Base-by-base conservation (phyloP, 2,329 filamentous ascomycete species). In the Sporothrix dimorphospora region DNA sequence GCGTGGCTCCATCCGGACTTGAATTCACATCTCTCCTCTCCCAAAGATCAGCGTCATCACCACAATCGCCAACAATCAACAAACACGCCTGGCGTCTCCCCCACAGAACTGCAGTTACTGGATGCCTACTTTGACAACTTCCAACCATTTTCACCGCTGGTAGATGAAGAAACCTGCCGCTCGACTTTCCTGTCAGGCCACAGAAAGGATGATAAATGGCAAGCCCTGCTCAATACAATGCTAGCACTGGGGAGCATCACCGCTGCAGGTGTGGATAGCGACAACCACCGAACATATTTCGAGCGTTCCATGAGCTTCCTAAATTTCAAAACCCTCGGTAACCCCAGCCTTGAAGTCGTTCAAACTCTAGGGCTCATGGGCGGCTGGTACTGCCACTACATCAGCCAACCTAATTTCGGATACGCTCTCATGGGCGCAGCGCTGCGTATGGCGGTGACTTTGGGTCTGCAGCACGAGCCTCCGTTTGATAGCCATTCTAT, bases 311-410 rank as follows among this genome's bases (percentile, higher is more conserved):
- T 65, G 59, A 24, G 59, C 59, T 8, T 65, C 38, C 30, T 47
- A 3, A 24, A 47, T 12, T 24, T 63, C n/a, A 65, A 7, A 7
- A 12, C 38, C 27, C 59, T 65, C 19, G 59, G 59, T 21, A 42
- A 24, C 38, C 59, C 59, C 59, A 65, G 59, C n/a, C 40, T 65
- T 3, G 59, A 65, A 65, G 3, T 24, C 59, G 21, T 65, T 12
- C 59, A 65, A 12, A 65, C 59, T 0, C 38, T 65, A 9, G 59
- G 59, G 38, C 59, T 65, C 59, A 45, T 45, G 59, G 59, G 59
- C 59, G 59, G 59, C 38, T 65, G 59, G 59, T 65, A 65, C 59
- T 65, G 59, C 59, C 59, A 65, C 59, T 65, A 65, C 38, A 8
- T 65, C n/a, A 65, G 59, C 59, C 59, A 65, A 21, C 59, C 59